These are phyloP conservation scores for Ormosia emarginata DNA, from an alignment of 306 rosid genomes.

Conservation along the genomic window DNA sequence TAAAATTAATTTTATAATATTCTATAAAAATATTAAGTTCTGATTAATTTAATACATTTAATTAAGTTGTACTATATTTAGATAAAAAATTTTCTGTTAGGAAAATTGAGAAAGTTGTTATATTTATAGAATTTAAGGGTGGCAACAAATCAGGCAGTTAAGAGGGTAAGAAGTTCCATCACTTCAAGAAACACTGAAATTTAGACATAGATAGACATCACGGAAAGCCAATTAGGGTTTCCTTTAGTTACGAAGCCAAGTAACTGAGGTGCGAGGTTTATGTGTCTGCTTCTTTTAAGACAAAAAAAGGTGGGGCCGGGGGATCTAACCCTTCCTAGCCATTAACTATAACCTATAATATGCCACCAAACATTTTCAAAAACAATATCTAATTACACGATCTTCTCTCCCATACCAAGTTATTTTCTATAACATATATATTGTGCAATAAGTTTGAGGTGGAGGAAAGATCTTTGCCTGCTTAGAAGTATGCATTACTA, in stretches of 20 bases:
- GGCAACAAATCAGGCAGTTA: slow-evolving; percentile 54
- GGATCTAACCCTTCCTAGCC: slow-evolving; percentile 48
- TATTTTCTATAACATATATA: background rate
- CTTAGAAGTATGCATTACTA: slow-evolving; percentile 46
- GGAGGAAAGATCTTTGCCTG: slow-evolving; percentile 46
- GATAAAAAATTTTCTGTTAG: too few relatives aligned
- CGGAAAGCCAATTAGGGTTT: slow-evolving; percentile 49
- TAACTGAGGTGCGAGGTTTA: slow-evolving; percentile 25
- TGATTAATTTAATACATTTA: too few relatives aligned
- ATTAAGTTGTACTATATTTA: too few relatives aligned
- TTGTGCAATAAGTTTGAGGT: slow-evolving; percentile 2
- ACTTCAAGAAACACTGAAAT: slow-evolving; percentile 82
- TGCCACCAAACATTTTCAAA: slow-evolving; percentile 57
- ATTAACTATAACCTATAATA: slow-evolving; percentile 29
- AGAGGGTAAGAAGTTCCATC: slow-evolving; percentile 54
- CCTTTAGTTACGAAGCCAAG: slow-evolving; percentile 27
- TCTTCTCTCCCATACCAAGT: slow-evolving; percentile 23
- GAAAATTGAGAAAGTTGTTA: slow-evolving; percentile 31
- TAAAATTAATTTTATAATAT: too few relatives aligned
- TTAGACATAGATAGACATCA: slow-evolving; percentile 52
- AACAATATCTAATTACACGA: slow-evolving; percentile 43
- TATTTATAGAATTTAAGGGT: slow-evolving; percentile 19
- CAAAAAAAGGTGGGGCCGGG: slow-evolving; percentile 28
- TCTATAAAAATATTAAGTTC: too few relatives aligned
- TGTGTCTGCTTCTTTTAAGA: slow-evolving; percentile 44